Conservation (phyloP, 1,284 basidiomycete genomes). For the Filobasidium uniguttulatum region DNA sequence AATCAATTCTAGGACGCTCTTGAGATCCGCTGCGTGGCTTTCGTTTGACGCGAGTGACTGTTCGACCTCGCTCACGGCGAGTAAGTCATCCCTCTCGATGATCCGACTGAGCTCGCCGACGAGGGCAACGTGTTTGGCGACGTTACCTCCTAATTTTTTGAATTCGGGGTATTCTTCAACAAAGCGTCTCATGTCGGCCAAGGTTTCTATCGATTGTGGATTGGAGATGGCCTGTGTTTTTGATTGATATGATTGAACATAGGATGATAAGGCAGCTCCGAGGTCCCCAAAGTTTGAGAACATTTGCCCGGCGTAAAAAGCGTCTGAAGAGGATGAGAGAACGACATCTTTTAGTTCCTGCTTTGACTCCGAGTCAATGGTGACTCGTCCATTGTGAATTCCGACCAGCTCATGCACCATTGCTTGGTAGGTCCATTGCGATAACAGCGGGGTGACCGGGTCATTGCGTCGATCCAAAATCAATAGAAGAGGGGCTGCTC, state of each 20-base stretch:
- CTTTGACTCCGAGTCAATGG: slow-evolving; percentile 68
- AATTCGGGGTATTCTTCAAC: slow-evolving; percentile 99
- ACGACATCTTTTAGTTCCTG: slow-evolving; percentile 89
- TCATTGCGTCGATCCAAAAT: slow-evolving; percentile 80
- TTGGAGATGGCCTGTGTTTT: slow-evolving; percentile 50
- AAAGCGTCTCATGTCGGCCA: slow-evolving; percentile 93
- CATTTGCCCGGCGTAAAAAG: slow-evolving; percentile 85
- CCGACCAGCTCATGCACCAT: slow-evolving; percentile 97
- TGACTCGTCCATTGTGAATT: slow-evolving; percentile 86
- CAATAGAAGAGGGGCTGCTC: slow-evolving; percentile 42
- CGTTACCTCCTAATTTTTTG: slow-evolving; percentile 87
- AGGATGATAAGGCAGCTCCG: slow-evolving; percentile 79
- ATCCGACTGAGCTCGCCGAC: slow-evolving; percentile 89
- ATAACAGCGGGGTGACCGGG: slow-evolving; percentile 91
- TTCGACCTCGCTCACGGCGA: slow-evolving; percentile 88
- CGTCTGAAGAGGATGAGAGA: slow-evolving; percentile 77
- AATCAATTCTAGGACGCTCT: slow-evolving; percentile 65
- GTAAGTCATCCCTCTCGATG: slow-evolving; percentile 68
- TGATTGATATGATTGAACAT: slow-evolving; percentile 88
- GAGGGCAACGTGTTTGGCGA: slow-evolving; percentile 93
- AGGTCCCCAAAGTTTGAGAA: slow-evolving; percentile 95
- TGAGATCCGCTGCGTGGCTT: slow-evolving; percentile 64
- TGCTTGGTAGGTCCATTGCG: slow-evolving; percentile 99
- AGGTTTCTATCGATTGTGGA: slow-evolving; percentile 79
- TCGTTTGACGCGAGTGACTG: slow-evolving; percentile 89